A percentile compares a stretch with the other conserved stretches of the same genome.
phyloP scores from a whole-genome alignment of 2,329 filamentous ascomycete genomes.

The Aspergillus sp. region DNA sequence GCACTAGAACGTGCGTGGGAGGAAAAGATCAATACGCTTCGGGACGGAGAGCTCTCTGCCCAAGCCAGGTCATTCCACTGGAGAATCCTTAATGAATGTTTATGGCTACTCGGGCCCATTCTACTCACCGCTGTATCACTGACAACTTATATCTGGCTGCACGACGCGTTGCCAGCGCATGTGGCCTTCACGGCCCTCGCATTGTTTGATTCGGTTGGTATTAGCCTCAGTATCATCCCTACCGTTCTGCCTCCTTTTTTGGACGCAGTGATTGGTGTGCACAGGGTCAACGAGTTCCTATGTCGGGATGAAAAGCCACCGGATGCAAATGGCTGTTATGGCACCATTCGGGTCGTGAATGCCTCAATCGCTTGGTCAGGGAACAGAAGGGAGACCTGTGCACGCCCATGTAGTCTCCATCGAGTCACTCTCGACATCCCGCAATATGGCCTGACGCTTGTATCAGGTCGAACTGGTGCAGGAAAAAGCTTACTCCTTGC shows the following conservation, averaged over 20 bases:
- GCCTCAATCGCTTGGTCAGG: too few relatives aligned
- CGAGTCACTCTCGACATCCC: conserved; percentile 62
- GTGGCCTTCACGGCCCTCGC: too few relatives aligned
- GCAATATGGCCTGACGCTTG: conserved; percentile 65
- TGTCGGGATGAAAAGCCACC: too few relatives aligned
- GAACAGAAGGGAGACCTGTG: background rate
- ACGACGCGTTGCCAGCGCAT: too few relatives aligned
- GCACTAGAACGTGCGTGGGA: conserved; percentile 75
- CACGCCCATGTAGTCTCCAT: conserved; percentile 56
- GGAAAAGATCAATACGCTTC: conserved; percentile 62
- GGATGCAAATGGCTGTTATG: too few relatives aligned
- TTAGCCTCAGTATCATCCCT: too few relatives aligned
- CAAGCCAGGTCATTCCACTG: conserved; percentile 66
- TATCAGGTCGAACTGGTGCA: conserved; percentile 74
- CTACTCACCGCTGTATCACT: conserved; percentile 70
- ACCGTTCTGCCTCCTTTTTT: too few relatives aligned
- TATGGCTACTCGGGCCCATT: conserved; percentile 73
- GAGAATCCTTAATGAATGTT: conserved; percentile 63
- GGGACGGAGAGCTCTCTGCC: conserved; percentile 65
- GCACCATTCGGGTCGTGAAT: too few relatives aligned
- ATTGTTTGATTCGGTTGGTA: too few relatives aligned
- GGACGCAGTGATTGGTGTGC: too few relatives aligned
- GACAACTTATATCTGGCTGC: background rate
- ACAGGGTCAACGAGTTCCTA: too few relatives aligned
- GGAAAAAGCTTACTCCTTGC: conserved; percentile 76